A percentile compares a stretch with the other conserved stretches of the same genome.
Conservation (phyloP, 805 yeast genomes). For the Yamadazyma laniorum region DNA sequence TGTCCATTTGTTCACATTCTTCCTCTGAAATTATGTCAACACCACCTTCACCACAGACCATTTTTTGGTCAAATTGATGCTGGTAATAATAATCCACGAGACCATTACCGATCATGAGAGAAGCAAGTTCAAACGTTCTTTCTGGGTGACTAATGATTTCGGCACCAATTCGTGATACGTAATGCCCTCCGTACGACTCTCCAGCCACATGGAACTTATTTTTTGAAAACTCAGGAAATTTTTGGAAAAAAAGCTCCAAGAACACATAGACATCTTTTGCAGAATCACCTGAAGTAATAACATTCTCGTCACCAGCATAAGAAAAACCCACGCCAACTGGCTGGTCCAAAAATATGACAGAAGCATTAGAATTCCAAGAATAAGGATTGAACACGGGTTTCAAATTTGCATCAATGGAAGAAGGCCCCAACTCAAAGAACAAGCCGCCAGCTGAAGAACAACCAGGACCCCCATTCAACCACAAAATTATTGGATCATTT, state of each 20-base stretch:
- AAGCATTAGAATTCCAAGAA: slow-evolving; percentile 32
- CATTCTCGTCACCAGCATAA: slow-evolving; percentile 17
- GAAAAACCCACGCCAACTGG: slow-evolving; percentile 28
- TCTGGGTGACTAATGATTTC: slow-evolving; percentile 37
- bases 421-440: slow-evolving; percentile 32
- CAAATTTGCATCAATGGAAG: slow-evolving; percentile 20
- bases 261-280: slow-evolving; percentile 27
- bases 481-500: slow-evolving; percentile 29
- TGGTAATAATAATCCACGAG: slow-evolving; percentile 77
- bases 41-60: slow-evolving; percentile 72
- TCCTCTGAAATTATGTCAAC: slow-evolving; percentile 20
- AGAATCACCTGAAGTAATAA: slow-evolving; percentile 22
- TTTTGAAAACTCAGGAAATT: slow-evolving; percentile 23
- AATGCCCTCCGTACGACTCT: slow-evolving; percentile 45
- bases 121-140: slow-evolving; percentile 51
- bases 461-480: slow-evolving; percentile 36
- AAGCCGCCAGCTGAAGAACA: slow-evolving; percentile 30
- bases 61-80: slow-evolving; percentile 70
- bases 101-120: slow-evolving; percentile 90
- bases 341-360: slow-evolving; percentile 36
- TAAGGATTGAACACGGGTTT: slow-evolving; percentile 27
- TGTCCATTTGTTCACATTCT: slow-evolving; percentile 28
- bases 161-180: slow-evolving; percentile 38
- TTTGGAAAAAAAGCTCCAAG: slow-evolving; percentile 29
- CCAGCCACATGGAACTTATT: slow-evolving; percentile 32